Evolutionary conservation across 208 protist genomes (phyloP).

Genomic region (Kentomonas sorsogonicus): DNA sequence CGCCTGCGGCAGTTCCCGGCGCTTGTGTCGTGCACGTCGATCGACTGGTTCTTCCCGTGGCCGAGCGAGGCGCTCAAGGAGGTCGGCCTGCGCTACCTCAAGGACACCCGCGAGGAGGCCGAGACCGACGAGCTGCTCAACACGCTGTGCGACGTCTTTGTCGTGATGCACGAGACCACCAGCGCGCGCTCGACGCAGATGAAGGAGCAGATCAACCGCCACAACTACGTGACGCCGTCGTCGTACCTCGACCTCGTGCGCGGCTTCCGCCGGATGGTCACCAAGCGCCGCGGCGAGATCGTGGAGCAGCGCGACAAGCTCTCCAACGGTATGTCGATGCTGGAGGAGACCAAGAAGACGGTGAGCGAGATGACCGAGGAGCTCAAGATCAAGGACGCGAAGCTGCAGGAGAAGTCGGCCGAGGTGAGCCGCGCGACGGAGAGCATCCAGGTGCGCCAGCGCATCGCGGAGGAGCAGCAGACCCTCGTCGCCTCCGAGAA

Average conservation of each 20-base stretch:
- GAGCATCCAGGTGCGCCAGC: conserved; percentile 94
- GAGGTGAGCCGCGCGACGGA: conserved; percentile 86
- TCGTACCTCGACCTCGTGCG: conserved; percentile 96
- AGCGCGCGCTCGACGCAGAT: conserved; percentile 83
- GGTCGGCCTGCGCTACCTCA: conserved; percentile 82
- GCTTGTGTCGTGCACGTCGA: conserved; percentile 96
- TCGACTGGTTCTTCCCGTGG: conserved; percentile 99
- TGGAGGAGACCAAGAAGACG: conserved; percentile 90
- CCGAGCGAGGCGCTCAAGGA: conserved; percentile 96
- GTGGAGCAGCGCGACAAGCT: conserved; percentile 96
- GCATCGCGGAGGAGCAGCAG: conserved; percentile 95
- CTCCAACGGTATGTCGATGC: conserved; percentile 90
- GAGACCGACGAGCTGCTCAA: conserved; percentile 84
- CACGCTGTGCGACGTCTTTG: conserved; percentile 89
- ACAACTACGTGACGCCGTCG: conserved; percentile 98
- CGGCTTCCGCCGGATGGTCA: conserved; percentile 92
- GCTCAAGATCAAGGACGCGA: conserved; percentile 84
- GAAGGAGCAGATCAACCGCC: conserved; percentile 89
- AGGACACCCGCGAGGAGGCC: conserved; percentile 76
- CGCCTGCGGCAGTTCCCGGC: conserved; percentile 98
- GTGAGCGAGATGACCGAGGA: conserved; percentile 89
- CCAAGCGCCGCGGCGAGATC: conserved; percentile 91
- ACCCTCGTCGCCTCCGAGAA: conserved; percentile 90
- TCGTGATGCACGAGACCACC: conserved; percentile 92
- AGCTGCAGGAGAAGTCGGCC: conserved; percentile 81